Percentiles rank a stretch among this genome's conserved stretches.
Conservation (phyloP, 1,284 basidiomycete genomes). For the Malassezia yamatoensis region DNA sequence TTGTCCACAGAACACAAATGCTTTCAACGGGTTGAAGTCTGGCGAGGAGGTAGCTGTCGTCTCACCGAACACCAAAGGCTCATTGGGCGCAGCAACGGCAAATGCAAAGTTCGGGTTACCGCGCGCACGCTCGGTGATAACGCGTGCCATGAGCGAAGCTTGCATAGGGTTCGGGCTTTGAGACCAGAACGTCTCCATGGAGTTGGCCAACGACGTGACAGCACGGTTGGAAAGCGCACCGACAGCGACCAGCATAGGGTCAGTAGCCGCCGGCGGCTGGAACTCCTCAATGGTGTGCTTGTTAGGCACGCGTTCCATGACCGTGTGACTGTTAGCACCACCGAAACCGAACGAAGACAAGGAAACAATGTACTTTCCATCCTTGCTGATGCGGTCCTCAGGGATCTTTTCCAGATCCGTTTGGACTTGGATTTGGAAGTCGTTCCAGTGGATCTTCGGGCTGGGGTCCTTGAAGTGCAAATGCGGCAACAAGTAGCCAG, state of each 20-base stretch:
- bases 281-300: background rate
- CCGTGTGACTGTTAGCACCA: conserved; percentile 22
- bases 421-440: conserved; percentile 16
- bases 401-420: conserved; percentile 14
- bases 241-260: conserved; percentile 15
- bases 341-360: conserved; percentile 22
- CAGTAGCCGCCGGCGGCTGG: background rate
- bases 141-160: conserved; percentile 15
- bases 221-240: conserved; percentile 20
- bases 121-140: conserved; percentile 17
- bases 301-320: conserved; percentile 20
- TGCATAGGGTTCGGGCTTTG: conserved; percentile 1
- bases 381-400: conserved; percentile 13
- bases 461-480: conserved; percentile 16
- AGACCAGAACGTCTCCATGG: conserved; percentile 9
- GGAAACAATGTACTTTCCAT: conserved; percentile 17
- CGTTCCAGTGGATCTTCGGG: conserved; percentile 18
- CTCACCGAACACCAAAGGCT: conserved; percentile 11
- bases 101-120: conserved; percentile 15
- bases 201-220: conserved; percentile 7
- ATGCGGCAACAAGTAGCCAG: conserved; percentile 13
- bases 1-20: conserved; percentile 23
- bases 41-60: conserved; percentile 13
- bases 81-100: conserved; percentile 10
- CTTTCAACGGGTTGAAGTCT: conserved; percentile 19